Base-by-base conservation (phyloP, 2,329 filamentous ascomycete species). In the Coniochaeta sp. region DNA sequence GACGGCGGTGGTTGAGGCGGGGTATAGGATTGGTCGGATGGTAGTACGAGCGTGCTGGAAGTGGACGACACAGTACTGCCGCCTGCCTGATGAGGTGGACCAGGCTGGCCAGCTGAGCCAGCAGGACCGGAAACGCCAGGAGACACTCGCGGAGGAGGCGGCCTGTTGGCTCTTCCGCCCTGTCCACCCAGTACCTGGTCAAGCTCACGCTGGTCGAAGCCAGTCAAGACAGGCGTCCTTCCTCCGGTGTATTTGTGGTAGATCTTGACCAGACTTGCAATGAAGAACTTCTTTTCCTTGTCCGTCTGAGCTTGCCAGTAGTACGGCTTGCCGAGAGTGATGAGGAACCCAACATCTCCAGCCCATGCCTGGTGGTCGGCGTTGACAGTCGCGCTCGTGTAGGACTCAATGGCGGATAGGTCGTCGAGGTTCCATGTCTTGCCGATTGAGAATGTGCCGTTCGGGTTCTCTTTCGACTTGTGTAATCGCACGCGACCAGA, bases 261-360 rank as follows among this genome's bases (percentile, higher is more conserved):
- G 58, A 99, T 96, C 70, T 97, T 99, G 64, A 97, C 83, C 60
- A 97, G 72, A 68, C 91, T 96, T 28, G 89, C 91, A 62, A 99
- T 94, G 69, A 99, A 99, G 71, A 97, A 97, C 65, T 96, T 92
- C 76, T 96, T 97, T 71, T 99, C 94, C 72, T 96, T 96, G 50
- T 89, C 81, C 1, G 89, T 94, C 57, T 90, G 85, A 30, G 94
- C 91, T 68, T 95, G 84, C 94, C 94, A 99, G 68, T 94, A 99
- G 70, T 99, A 99, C 0, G 91, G 88, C 68, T 99, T 99, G 24
- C 87, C 86, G 26, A 99, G 81, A 1, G 86, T 94, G 48, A 97
- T 89, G 24, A 87, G 76, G 64, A 99, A 97, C 14, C 94, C 94
- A 40, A 83, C 82, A 52, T 86, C 85, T 50, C 87, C 85, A 20